Base-by-base conservation (phyloP, 306 rosid genomes). In the Spatholobus suberectus region DNA sequence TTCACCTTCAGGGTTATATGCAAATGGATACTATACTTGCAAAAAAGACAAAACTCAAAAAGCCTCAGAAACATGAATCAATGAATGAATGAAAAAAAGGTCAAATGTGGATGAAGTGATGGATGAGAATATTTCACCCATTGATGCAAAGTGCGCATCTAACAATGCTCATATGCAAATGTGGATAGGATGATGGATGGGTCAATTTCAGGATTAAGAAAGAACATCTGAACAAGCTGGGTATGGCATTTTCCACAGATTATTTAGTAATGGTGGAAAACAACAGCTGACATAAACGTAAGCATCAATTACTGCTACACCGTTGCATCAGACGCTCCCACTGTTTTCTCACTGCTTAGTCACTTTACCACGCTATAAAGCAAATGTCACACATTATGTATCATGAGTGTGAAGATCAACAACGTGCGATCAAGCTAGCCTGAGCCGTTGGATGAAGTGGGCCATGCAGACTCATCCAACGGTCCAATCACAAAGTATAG, bases 381-480 rank as follows among this genome's bases (percentile, higher is more conserved):
- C 15, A 35, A 9, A 7, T 20, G 24, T 41, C 67, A 73, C 52
- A 63, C 29, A 35, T 38, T 3, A 67, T n/a, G 20, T 1, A 21
- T 37, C 52, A 55, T 37, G 52, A 17, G 59, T 14, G 61, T 37
- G 34, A 40, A 61, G 34, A 46, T 70, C 41, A 17, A 6, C 40
- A 24, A 20, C 5, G 43, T 80, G 59, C 29, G 35, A 41, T 21
- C 17, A 73, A 35, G 54, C 7, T 74, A 78, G 38, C 1, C 52
- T 75, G 51, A 83, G 58, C 79, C 86, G 81, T 85, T 47, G 73
- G 76, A 82, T 49, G 41, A 10, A 46, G 47, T 70, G 69, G 59
- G 26, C 35, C 76, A 12, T 0, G 6, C 26, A 75, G 38, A 61
- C 78, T 41, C 59, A 84, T 89, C 90, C 73, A 46, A 88, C 78